phyloP scores from a whole-genome alignment of 73 alveolate genomes.

The Tetrahymena borealis region DNA sequence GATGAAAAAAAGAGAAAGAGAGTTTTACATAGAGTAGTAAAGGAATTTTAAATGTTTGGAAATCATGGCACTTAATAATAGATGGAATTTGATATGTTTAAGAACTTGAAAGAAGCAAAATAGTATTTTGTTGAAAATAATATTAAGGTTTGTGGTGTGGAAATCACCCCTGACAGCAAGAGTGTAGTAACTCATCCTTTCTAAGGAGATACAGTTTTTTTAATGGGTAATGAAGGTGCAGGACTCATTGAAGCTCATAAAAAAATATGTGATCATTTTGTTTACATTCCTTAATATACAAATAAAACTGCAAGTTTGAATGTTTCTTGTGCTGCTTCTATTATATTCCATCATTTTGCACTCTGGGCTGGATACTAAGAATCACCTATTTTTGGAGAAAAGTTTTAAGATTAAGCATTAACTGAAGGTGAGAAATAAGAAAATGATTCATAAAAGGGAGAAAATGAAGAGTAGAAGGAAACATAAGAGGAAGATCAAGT shows the following conservation, averaged over 20 bases:
- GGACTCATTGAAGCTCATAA: constrained; percentile 65
- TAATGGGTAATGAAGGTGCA: constrained; percentile 68
- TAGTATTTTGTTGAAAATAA: constrained; percentile 50
- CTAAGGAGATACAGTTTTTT: constrained; percentile 59
- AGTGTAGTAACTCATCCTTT: constrained; percentile 57
- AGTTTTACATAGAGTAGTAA: background rate
- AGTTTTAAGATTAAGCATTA: constrained; percentile 1
- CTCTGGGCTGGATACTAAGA: constrained; percentile 36
- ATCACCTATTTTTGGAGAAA: constrained; percentile 18
- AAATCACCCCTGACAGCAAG: constrained; percentile 54
- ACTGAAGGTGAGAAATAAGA: background rate
- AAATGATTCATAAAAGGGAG: background rate
- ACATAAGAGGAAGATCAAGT: background rate
- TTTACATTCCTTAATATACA: constrained; percentile 62
- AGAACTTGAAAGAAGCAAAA: constrained; percentile 47
- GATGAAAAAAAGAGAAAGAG: background rate
- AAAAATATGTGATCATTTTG: constrained; percentile 63
- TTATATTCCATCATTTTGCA: constrained; percentile 68
- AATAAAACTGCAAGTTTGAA: constrained; percentile 62
- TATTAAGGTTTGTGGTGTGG: constrained; percentile 62
- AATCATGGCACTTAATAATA: constrained; percentile 26
- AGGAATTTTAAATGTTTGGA: constrained; percentile 34
- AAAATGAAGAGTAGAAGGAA: background rate
- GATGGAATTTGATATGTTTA: constrained; percentile 44
- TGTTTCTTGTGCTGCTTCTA: constrained; percentile 61